Evolutionary conservation across 257 asterid species (phyloP).

Genomic region (Plectranthus barbatus): DNA sequence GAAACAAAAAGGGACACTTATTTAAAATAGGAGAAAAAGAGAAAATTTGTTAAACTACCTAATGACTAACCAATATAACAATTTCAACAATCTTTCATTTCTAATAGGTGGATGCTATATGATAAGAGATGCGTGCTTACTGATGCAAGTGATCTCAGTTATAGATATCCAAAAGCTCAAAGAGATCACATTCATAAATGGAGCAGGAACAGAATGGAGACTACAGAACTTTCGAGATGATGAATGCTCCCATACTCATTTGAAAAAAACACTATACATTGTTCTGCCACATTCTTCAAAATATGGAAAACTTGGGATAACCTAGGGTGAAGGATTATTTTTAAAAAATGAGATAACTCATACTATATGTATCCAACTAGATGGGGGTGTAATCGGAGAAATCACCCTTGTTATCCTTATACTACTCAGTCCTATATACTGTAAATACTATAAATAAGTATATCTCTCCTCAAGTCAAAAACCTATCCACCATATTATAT

Average conservation of each 20-base stretch:
- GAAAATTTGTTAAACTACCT: neutral
- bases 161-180: neutral
- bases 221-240: neutral
- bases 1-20: conserved; percentile 3
- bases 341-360: neutral
- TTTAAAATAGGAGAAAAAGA: neutral
- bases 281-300: too few relatives aligned
- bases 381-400: neutral
- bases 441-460: too few relatives aligned
- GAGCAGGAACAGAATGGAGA: neutral
- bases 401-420: too few relatives aligned
- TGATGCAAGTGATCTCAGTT: neutral
- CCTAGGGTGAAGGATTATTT: neutral
- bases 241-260: neutral
- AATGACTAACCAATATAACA: conserved; percentile 9
- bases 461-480: too few relatives aligned
- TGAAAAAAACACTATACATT: neutral
- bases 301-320: too few relatives aligned
- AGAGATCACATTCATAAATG: neutral
- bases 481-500: too few relatives aligned
- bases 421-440: too few relatives aligned
- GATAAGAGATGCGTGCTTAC: neutral
- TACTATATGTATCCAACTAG: neutral
- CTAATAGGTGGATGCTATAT: neutral
- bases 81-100: neutral